These are phyloP conservation scores for Ustilago shanxiensis DNA, from an alignment of 1,284 basidiomycete genomes.

Conservation along the genomic window DNA sequence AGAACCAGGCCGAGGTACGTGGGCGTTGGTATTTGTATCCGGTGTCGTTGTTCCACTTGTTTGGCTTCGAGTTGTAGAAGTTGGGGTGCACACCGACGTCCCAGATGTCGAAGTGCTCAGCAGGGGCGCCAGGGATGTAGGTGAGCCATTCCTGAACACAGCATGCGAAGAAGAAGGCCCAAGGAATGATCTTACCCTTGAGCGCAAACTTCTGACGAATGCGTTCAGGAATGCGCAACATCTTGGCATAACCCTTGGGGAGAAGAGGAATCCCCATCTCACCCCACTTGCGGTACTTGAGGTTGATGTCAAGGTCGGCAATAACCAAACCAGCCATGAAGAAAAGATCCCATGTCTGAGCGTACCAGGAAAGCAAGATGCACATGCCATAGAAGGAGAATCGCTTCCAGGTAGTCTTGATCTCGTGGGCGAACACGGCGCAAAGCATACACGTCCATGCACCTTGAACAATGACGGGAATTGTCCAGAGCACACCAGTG, in stretches of 20 bases:
- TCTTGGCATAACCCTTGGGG: conserved; percentile 30
- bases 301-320: conserved; percentile 59
- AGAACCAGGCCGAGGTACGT: conserved; percentile 47
- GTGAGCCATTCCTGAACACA: conserved; percentile 52
- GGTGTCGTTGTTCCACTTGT: conserved; percentile 36
- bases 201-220: conserved; percentile 46
- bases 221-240: conserved; percentile 38
- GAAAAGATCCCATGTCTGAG: conserved; percentile 60
- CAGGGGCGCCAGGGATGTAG: conserved; percentile 39
- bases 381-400: conserved; percentile 58
- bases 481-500: conserved; percentile 66
- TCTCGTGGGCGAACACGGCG: conserved; percentile 59
- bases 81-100: conserved; percentile 62
- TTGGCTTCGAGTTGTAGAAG: conserved; percentile 47
- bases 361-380: conserved; percentile 59
- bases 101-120: conserved; percentile 33
- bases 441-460: conserved; percentile 59
- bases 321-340: conserved; percentile 63
- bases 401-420: conserved; percentile 58
- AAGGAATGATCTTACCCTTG: conserved; percentile 54
- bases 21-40: conserved; percentile 45
- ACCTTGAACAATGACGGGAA: conserved; percentile 60
- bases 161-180: conserved; percentile 57
- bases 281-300: conserved; percentile 59
- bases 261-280: conserved; percentile 49